Evolutionary conservation across 2,329 filamentous ascomycete species (phyloP).

Genomic region (Epichloe sylvatica): DNA sequence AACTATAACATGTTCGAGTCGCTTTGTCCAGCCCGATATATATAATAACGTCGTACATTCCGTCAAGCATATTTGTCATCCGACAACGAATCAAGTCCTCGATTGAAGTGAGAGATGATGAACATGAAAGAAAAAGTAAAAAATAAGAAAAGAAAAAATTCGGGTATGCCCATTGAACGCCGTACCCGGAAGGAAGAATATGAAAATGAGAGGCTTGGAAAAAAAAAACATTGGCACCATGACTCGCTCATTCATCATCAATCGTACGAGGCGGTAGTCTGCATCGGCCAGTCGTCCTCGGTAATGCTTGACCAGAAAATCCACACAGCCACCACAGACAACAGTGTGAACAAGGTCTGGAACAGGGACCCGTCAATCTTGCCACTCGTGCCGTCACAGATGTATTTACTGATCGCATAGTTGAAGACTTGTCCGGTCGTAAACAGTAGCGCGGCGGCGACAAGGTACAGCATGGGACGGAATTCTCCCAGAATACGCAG

Average conservation of each 20-base stretch:
- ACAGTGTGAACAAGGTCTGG: slow-evolving; percentile 79
- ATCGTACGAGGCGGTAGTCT: slow-evolving; percentile 29
- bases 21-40: not conserved
- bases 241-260: slow-evolving; percentile 6
- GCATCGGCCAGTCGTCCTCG: slow-evolving; percentile 87
- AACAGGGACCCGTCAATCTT: slow-evolving; percentile 91
- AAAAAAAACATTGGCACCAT: not conserved
- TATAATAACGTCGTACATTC: not conserved
- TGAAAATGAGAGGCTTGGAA: too few species aligned
- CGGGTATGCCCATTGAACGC: slow-evolving; percentile 13
- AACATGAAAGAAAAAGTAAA: slow-evolving; percentile 6
- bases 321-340: slow-evolving; percentile 75
- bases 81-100: not conserved
- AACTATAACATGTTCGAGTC: not conserved
- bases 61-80: slow-evolving; percentile 1
- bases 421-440: slow-evolving; percentile 91
- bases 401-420: slow-evolving; percentile 81
- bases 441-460: slow-evolving; percentile 63
- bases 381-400: slow-evolving; percentile 69
- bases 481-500: slow-evolving; percentile 74
- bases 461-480: slow-evolving; percentile 83
- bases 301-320: slow-evolving; percentile 98
- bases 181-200: slow-evolving; percentile 4
- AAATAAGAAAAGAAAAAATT: slow-evolving; percentile 8
- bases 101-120: slow-evolving; percentile 4